These are phyloP conservation scores for Salvia hispanica DNA, from an alignment of 257 asterid species.

Conservation along the genomic window DNA sequence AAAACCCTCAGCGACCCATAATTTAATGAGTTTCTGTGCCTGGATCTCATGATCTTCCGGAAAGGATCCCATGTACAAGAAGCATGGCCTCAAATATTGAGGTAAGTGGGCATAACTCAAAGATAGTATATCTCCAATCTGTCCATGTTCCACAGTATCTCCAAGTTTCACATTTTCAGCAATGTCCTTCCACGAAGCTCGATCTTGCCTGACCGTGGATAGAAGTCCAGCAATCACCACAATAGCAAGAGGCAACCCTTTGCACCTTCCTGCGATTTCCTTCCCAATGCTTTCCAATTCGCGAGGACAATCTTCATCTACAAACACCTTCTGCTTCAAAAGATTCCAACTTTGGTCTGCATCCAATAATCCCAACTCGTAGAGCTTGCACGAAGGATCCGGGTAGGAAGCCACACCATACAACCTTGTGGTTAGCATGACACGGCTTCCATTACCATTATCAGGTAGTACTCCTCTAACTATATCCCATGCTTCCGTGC, in stretches of 20 bases:
- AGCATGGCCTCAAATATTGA: constrained; percentile 25
- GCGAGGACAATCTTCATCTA: not conserved
- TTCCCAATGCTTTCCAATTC: constrained; percentile 13
- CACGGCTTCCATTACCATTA: constrained; percentile 1
- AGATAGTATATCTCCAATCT: constrained; percentile 21
- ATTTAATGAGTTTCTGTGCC: constrained; percentile 10
- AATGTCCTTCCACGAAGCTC: too few species aligned
- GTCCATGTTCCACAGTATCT: not conserved
- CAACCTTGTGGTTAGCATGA: constrained; percentile 12
- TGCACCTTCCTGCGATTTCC: constrained; percentile 9
- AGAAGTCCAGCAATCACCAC: constrained; percentile 8
- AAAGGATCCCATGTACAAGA: constrained; percentile 23
- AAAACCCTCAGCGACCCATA: constrained; percentile 35
- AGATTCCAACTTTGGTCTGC: not conserved
- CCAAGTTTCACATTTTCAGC: not conserved
- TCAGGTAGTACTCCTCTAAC: constrained; percentile 1
- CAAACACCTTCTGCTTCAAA: not conserved
- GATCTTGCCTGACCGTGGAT: not conserved
- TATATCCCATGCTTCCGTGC: not conserved
- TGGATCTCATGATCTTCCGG: constrained; percentile 15
- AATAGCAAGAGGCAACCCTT: constrained; percentile 20
- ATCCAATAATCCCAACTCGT: constrained; percentile 14
- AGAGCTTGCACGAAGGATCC: not conserved
- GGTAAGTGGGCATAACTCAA: constrained; percentile 25
- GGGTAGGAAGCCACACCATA: constrained; percentile 21